Evolutionary conservation across 257 asterid species (phyloP), one percentile per base, ranked within the genome.

Genomic region (Linderniella brevidens): DNA sequence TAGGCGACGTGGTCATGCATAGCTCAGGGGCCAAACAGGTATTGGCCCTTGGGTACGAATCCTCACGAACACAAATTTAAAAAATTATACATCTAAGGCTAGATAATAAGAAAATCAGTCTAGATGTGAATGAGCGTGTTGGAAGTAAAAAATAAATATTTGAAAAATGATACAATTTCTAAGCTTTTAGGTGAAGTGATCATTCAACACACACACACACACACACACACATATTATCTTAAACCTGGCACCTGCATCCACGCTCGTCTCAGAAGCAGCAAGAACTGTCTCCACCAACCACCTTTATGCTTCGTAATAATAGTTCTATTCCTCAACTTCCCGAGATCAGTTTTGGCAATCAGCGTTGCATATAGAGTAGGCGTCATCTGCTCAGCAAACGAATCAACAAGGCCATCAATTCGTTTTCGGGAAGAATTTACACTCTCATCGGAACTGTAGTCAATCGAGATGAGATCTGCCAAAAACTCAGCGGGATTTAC

Each of bases 221-320:
- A 4, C 49, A 42, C 16, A 13, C 4, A 43, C 19, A 9, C 11
- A 43, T 1, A 9, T 3, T 39, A 45, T 20, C 19, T 46, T 38
- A 16, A 64, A 74, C 98, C 86, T 88, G 98, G 13, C 62, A 74
- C 98, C 86, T 88, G 98, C 98, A 84, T 76, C 98, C 96, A 88
- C 20, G 96, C 98, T 50, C 96, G 95, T 62, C 64, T 84, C 54
- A 88, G 84, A 60, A 88, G 96, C 48, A 88, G 64, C 48, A 58
- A 46, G 41, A 88, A 88, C 67, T 88, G 98, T 65, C 68, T 75
- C 93, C 86, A 78, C 94, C 94, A 78, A 53, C 85, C 77, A 69
- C 75, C 82, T 74, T 76, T 84, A 11, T 53, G 68, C 59, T 68
- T 80, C 19, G 63, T 51, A 25, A 6, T 25, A 19, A 54, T 57